These are phyloP conservation scores for Triticum monococcum DNA, from an alignment of 176 grass and related monocot species.

Conservation along the genomic window DNA sequence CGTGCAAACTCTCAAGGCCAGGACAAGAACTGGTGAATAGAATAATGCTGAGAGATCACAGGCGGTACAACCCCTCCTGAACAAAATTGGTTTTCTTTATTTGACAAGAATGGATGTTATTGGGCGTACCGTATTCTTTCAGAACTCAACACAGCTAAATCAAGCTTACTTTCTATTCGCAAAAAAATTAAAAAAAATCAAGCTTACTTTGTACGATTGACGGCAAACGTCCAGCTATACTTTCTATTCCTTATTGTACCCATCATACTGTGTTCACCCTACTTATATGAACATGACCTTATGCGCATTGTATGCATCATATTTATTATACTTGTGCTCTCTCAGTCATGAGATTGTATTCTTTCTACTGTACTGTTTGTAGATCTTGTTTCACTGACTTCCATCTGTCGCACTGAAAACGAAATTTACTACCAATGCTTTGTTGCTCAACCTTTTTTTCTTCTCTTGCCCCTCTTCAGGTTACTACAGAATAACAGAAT, in stretches of 20 bases:
- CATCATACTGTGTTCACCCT: not conserved
- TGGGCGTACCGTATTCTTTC: not conserved
- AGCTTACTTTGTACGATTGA: not conserved
- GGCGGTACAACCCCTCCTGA: not conserved
- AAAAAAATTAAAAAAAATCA: not conserved
- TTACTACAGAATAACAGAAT: constrained; percentile 95
- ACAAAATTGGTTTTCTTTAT: not conserved
- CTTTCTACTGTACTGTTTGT: not conserved
- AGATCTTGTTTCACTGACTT: constrained; percentile 13
- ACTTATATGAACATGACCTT: not conserved
- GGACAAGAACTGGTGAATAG: not conserved
- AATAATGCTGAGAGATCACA: not conserved
- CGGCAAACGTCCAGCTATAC: not conserved
- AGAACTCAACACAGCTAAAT: constrained; percentile 7
- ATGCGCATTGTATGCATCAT: not conserved
- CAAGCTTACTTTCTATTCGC: not conserved
- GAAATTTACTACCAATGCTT: not conserved
- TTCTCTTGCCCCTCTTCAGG: constrained; percentile 36
- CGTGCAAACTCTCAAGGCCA: not conserved
- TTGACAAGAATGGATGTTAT: not conserved
- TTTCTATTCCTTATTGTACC: not conserved
- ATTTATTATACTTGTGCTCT: not conserved
- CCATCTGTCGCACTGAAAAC: not conserved
- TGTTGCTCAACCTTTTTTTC: constrained; percentile 9
- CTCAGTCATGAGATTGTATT: constrained; percentile 2